Evolutionary conservation across 352 stramenopile genomes (phyloP).

Genomic region (Phytophthora sojae): DNA sequence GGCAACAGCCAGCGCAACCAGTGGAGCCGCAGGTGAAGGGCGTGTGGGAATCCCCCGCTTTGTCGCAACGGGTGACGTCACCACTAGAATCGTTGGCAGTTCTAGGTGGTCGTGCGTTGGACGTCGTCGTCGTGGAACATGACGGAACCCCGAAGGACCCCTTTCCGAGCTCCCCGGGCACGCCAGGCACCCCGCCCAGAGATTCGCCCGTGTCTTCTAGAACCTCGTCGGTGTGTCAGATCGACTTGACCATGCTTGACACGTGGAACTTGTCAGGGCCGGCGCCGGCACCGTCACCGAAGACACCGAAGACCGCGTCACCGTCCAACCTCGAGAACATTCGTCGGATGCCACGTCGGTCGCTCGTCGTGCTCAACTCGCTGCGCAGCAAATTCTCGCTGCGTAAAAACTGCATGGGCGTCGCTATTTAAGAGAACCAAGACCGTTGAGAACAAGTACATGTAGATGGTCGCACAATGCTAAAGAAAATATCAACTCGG

Average conservation of each 20-base stretch:
- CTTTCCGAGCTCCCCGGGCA: slow-evolving; percentile 38
- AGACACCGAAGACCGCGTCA: background rate
- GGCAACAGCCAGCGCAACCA: background rate
- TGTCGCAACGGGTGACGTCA: slow-evolving; percentile 31
- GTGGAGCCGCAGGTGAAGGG: slow-evolving; percentile 8
- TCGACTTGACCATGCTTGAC: slow-evolving; percentile 35
- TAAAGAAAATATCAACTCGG: slow-evolving; percentile 12
- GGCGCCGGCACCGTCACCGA: background rate
- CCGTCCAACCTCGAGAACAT: slow-evolving; percentile 19
- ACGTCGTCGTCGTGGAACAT: slow-evolving; percentile 22
- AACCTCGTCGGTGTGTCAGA: slow-evolving; percentile 27
- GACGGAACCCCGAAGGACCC: slow-evolving; percentile 42
- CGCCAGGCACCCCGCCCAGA: slow-evolving; percentile 21
- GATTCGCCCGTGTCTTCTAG: slow-evolving; percentile 20
- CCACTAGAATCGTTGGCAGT: slow-evolving; percentile 32
- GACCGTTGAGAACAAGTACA: background rate
- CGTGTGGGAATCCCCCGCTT: slow-evolving; percentile 25
- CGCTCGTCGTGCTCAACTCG: slow-evolving; percentile 23
- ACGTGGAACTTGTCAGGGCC: slow-evolving; percentile 24
- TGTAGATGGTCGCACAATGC: slow-evolving; percentile 11
- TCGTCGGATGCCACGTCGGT: slow-evolving; percentile 33
- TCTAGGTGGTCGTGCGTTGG: slow-evolving; percentile 14
- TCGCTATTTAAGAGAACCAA: slow-evolving; percentile 36
- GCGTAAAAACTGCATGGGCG: slow-evolving; percentile 16
- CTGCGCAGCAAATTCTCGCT: slow-evolving; percentile 29